These are phyloP conservation scores for Piper longum DNA, from an alignment of 164 flowering plant genomes.

Conservation along the genomic window DNA sequence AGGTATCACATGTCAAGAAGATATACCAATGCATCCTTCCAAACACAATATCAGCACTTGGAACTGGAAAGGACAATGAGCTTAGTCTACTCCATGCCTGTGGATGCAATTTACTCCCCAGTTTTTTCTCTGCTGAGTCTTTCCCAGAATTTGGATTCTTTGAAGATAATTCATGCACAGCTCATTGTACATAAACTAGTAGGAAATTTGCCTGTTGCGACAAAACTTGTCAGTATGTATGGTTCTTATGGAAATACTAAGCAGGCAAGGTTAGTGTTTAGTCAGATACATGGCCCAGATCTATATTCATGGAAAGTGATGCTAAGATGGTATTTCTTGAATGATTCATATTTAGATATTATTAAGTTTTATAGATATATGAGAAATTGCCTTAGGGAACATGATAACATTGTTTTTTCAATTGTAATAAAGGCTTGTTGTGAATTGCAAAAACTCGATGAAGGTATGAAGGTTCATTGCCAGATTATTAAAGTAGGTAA, in stretches of 20 bases:
- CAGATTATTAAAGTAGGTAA: constrained; percentile 36
- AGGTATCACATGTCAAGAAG: neutral
- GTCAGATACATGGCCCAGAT: constrained; percentile 41
- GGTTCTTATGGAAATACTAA: constrained; percentile 32
- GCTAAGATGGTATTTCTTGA: constrained; percentile 54
- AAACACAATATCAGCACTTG: neutral
- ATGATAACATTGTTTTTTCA: constrained; percentile 46
- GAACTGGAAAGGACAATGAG: neutral
- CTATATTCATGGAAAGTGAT: constrained; percentile 50
- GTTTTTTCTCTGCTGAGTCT: constrained; percentile 18
- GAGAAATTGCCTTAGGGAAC: constrained; percentile 22
- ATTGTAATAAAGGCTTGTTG: constrained; percentile 56
- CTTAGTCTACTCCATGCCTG: neutral
- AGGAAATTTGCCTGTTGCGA: constrained; percentile 19
- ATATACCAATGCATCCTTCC: neutral
- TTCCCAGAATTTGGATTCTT: constrained; percentile 24
- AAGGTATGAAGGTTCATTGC: constrained; percentile 49
- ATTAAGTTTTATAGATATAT: constrained; percentile 30
- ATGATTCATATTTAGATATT: constrained; percentile 26
- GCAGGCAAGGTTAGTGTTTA: constrained; percentile 44
- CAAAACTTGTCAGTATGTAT: constrained; percentile 51
- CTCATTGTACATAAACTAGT: constrained; percentile 32
- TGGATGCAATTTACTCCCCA: neutral
- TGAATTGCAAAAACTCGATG: constrained; percentile 29
- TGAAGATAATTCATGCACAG: constrained; percentile 27